A percentile compares a stretch with the other conserved stretches of the same genome.
Conservation (phyloP, 2,329 filamentous ascomycete genomes). For the Alternaria rosae region DNA sequence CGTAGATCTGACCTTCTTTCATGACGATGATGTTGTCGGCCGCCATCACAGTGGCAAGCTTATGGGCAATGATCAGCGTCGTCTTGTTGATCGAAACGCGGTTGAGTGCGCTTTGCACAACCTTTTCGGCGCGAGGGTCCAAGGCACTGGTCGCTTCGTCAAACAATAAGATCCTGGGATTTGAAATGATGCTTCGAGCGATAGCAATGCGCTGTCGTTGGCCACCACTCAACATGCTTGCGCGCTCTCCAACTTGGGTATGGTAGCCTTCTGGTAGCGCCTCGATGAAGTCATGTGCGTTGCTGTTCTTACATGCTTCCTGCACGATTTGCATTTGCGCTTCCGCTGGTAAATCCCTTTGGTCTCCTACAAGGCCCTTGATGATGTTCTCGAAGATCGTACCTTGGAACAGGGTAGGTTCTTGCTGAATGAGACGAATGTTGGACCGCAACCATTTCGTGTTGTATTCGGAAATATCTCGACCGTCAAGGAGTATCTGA, state of each 20-base stretch:
- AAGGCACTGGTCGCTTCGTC: slow-evolving; percentile 94
- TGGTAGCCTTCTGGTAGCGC: not conserved
- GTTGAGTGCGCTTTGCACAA: slow-evolving; percentile 91
- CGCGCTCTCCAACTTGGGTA: slow-evolving; percentile 1
- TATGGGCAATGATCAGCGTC: slow-evolving; percentile 92
- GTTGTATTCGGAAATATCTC: slow-evolving; percentile 61
- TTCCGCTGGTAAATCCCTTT: not conserved
- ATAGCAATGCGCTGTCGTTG: slow-evolving; percentile 98
- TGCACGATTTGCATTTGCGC: not conserved
- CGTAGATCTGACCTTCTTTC: slow-evolving; percentile 70
- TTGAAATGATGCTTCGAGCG: slow-evolving; percentile 84
- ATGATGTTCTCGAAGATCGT: slow-evolving; percentile 58
- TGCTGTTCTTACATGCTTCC: not conserved
- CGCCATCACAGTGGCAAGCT: slow-evolving; percentile 77
- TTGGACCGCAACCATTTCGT: slow-evolving; percentile 62
- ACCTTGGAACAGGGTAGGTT: slow-evolving; percentile 56
- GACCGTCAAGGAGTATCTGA: slow-evolving; percentile 70
- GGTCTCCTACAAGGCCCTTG: slow-evolving; percentile 49
- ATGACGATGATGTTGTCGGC: slow-evolving; percentile 69
- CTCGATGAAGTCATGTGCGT: not conserved
- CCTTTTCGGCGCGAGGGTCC: slow-evolving; percentile 91
- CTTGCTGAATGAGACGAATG: slow-evolving; percentile 71
- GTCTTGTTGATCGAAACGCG: slow-evolving; percentile 83
- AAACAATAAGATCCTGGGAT: slow-evolving; percentile 88
- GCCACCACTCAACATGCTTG: slow-evolving; percentile 63